These are phyloP conservation scores for Magnaporthales sp. DNA, from an alignment of 2,329 filamentous ascomycete species.

Conservation along the genomic window DNA sequence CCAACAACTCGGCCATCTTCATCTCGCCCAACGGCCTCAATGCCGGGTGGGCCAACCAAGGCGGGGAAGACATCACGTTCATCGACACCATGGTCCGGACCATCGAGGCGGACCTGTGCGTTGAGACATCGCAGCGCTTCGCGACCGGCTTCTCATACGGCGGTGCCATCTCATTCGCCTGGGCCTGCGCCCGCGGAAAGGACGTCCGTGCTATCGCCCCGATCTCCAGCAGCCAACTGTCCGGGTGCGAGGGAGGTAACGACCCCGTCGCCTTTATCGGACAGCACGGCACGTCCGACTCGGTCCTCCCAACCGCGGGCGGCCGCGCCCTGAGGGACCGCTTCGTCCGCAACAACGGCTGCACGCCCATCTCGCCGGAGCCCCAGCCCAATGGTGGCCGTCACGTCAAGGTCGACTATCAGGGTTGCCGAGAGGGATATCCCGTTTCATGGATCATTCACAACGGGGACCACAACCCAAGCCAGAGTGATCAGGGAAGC, in stretches of 20 bases:
- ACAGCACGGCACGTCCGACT: conserved; percentile 12
- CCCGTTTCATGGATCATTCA: conserved; percentile 15
- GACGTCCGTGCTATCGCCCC: conserved; percentile 26
- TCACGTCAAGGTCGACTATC: conserved; percentile 12
- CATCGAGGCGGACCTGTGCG: conserved; percentile 29
- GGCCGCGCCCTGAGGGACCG: conserved; percentile 11
- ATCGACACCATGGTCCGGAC: conserved; percentile 27
- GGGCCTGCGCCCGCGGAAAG: conserved; percentile 28
- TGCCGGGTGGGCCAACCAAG: conserved; percentile 31
- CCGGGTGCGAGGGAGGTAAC: conserved; percentile 6
- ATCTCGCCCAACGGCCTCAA: conserved; percentile 32
- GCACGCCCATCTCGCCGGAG: conserved; percentile 7
- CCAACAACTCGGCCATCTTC: conserved; percentile 29
- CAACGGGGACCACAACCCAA: conserved; percentile 14
- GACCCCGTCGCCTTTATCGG: conserved; percentile 12
- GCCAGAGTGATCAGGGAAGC: conserved; percentile 10
- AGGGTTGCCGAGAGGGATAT: conserved; percentile 11
- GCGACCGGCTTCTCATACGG: conserved; percentile 36
- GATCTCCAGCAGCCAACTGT: conserved; percentile 2
- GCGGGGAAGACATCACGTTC: conserved; percentile 31
- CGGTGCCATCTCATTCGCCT: conserved; percentile 29
- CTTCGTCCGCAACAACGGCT: conserved; percentile 13
- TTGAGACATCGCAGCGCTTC: conserved; percentile 31
- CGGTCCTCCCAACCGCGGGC: conserved; percentile 10
- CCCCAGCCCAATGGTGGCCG: conserved; percentile 6